phyloP scores from a whole-genome alignment of 108 stramenopile genomes.

The Hondaea fermentalgiana region DNA sequence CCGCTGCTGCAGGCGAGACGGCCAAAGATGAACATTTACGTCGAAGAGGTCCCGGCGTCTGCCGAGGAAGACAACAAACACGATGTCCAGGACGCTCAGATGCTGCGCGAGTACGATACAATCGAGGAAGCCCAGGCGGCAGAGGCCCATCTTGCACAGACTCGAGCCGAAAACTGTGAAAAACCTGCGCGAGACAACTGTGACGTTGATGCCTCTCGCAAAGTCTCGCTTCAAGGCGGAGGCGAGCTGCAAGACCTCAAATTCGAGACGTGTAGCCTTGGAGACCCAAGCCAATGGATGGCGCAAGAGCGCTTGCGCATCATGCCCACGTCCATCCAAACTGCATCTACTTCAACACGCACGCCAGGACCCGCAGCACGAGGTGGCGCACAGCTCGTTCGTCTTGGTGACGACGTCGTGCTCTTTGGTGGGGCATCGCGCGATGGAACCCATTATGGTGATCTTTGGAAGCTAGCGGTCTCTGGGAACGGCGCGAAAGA shows the following conservation, averaged over 20 bases:
- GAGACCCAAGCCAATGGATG: background rate
- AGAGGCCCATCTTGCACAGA: background rate
- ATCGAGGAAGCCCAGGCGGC: background rate
- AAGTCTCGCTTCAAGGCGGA: background rate
- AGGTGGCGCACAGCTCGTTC: too few species aligned
- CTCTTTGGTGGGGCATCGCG: background rate
- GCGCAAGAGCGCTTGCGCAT: background rate
- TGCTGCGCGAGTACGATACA: background rate
- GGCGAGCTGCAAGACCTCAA: background rate
- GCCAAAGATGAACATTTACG: background rate
- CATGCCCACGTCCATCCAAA: too few species aligned
- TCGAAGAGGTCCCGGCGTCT: background rate
- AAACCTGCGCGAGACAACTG: background rate
- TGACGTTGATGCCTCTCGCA: background rate
- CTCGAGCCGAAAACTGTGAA: background rate
- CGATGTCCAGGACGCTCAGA: background rate
- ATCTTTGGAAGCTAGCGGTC: background rate
- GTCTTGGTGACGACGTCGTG: background rate
- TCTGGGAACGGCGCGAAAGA: background rate
- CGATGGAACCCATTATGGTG: background rate
- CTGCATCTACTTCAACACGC: too few species aligned
- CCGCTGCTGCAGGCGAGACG: too few species aligned
- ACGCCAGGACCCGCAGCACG: too few species aligned
- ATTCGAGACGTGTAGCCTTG: background rate
- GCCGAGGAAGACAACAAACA: background rate